These are phyloP conservation scores for Monosporascus sp. DNA, from an alignment of 2,329 filamentous ascomycete genomes.

Conservation along the genomic window DNA sequence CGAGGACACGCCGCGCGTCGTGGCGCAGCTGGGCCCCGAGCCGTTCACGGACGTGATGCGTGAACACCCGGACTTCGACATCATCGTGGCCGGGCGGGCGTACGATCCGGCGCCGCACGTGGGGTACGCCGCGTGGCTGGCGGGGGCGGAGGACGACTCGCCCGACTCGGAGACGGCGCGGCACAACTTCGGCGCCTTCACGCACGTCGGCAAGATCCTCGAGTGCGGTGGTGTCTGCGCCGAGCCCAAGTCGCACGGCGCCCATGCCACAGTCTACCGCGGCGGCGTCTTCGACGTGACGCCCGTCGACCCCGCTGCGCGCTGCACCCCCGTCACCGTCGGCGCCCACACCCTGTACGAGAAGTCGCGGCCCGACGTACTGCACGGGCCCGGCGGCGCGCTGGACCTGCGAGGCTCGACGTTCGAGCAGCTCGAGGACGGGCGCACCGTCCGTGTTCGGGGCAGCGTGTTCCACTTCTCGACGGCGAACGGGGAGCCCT, in stretches of 20 bases:
- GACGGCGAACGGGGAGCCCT: slow-evolving; percentile 22
- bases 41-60: slow-evolving; percentile 31
- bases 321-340: slow-evolving; percentile 43
- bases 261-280: slow-evolving; percentile 33
- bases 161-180: slow-evolving; percentile 4
- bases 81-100: slow-evolving; percentile 42
- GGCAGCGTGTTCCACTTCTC: slow-evolving; percentile 32
- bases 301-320: slow-evolving; percentile 31
- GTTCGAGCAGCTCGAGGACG: slow-evolving; percentile 38
- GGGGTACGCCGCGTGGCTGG: slow-evolving; percentile 29
- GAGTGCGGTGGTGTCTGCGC: slow-evolving; percentile 47
- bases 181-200: slow-evolving; percentile 29
- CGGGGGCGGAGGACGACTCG: slow-evolving; percentile 9
- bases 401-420: slow-evolving; percentile 35
- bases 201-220: slow-evolving; percentile 52
- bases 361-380: slow-evolving; percentile 45
- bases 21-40: slow-evolving; percentile 40
- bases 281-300: slow-evolving; percentile 42
- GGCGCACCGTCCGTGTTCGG: slow-evolving; percentile 33
- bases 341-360: slow-evolving; percentile 51
- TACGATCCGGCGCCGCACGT: slow-evolving; percentile 37
- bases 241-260: slow-evolving; percentile 38
- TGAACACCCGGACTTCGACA: slow-evolving; percentile 26
- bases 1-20: slow-evolving; percentile 29
- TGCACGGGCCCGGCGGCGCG: slow-evolving; percentile 44